A percentile compares a stretch with the other conserved stretches of the same genome.
phyloP scores from a whole-genome alignment of 2,329 filamentous ascomycete genomes.

The Purpureocillium takamizusanense region DNA sequence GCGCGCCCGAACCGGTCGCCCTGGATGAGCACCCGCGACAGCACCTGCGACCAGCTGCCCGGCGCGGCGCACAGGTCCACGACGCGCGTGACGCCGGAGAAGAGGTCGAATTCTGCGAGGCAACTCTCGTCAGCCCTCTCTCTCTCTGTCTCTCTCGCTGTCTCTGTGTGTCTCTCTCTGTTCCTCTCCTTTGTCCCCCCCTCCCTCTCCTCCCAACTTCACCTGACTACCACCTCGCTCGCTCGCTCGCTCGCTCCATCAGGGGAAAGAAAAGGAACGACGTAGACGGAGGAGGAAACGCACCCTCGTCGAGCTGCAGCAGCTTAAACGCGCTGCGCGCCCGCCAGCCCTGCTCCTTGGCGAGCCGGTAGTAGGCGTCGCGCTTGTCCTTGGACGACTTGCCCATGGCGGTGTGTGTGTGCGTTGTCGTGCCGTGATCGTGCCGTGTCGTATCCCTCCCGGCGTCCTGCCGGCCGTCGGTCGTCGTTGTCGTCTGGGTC shows the following conservation, averaged over 20 bases:
- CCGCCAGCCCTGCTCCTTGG: constrained; percentile 98
- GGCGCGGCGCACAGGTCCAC: constrained; percentile 95
- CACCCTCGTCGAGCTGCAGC: constrained; percentile 81
- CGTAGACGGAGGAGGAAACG: constrained; percentile 5
- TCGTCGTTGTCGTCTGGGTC: too few species aligned
- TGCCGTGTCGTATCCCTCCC: too few species aligned
- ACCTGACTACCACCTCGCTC: too few species aligned
- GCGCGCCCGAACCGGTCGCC: constrained; percentile 81
- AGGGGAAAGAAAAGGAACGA: constrained; percentile 1
- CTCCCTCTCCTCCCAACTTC: too few species aligned
- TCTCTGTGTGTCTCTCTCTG: too few species aligned
- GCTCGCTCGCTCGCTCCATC: too few species aligned
- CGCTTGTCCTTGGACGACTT: constrained; percentile 99
- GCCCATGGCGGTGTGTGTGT: constrained; percentile 51
- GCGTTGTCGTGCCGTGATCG: not conserved
- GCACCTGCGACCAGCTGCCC: constrained; percentile 93
- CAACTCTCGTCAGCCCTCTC: constrained; percentile 4
- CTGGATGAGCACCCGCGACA: constrained; percentile 88
- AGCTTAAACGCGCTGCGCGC: constrained; percentile 95
- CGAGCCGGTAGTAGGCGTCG: constrained; percentile 93
- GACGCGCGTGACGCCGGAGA: constrained; percentile 80
- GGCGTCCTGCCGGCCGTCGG: too few species aligned
- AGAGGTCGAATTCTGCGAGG: constrained; percentile 77
- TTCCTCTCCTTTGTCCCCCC: too few species aligned
- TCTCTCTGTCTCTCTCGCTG: too few species aligned